A percentile compares a stretch with the other conserved stretches of the same genome.
These are phyloP conservation scores for Phytophthora pisi DNA, from an alignment of 352 stramenopile genomes.

Conservation along the genomic window DNA sequence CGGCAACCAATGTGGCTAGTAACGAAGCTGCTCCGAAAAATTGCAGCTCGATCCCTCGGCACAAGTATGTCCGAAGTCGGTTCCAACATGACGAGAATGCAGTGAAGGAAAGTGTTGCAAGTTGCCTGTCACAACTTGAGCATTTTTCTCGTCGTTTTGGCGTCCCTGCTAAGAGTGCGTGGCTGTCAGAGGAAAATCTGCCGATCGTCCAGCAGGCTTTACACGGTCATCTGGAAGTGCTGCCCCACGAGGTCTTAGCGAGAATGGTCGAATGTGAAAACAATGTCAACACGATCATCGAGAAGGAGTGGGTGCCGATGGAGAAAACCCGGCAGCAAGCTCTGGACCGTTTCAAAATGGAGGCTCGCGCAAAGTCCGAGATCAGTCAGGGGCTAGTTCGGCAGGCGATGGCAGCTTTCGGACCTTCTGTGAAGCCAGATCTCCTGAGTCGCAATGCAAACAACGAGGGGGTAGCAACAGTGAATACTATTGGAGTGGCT, in stretches of 20 bases:
- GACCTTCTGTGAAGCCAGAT: not conserved
- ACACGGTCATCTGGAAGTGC: slow-evolving; percentile 61
- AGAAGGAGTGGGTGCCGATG: slow-evolving; percentile 60
- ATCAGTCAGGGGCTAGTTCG: slow-evolving; percentile 55
- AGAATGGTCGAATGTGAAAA: slow-evolving; percentile 65
- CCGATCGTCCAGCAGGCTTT: slow-evolving; percentile 61
- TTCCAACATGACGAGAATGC: slow-evolving; percentile 53
- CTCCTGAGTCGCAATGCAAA: not conserved
- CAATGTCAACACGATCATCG: slow-evolving; percentile 50
- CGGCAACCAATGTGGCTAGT: slow-evolving; percentile 15
- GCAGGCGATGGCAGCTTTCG: slow-evolving; percentile 50
- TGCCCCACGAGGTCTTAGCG: slow-evolving; percentile 57
- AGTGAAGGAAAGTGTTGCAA: slow-evolving; percentile 46
- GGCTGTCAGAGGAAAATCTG: slow-evolving; percentile 55
- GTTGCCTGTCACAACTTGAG: slow-evolving; percentile 50
- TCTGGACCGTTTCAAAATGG: slow-evolving; percentile 47
- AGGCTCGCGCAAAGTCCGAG: slow-evolving; percentile 39
- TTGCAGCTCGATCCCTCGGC: slow-evolving; percentile 49
- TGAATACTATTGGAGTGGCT: not conserved
- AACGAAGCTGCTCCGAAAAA: slow-evolving; percentile 12
- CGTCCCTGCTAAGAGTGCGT: slow-evolving; percentile 39
- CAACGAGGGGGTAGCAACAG: not conserved
- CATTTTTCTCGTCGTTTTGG: slow-evolving; percentile 52
- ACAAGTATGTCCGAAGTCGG: slow-evolving; percentile 52
- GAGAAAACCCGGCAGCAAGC: slow-evolving; percentile 56